phyloP scores from a whole-genome alignment of 805 yeast species.

The Lipomyces yamanashiensis region DNA sequence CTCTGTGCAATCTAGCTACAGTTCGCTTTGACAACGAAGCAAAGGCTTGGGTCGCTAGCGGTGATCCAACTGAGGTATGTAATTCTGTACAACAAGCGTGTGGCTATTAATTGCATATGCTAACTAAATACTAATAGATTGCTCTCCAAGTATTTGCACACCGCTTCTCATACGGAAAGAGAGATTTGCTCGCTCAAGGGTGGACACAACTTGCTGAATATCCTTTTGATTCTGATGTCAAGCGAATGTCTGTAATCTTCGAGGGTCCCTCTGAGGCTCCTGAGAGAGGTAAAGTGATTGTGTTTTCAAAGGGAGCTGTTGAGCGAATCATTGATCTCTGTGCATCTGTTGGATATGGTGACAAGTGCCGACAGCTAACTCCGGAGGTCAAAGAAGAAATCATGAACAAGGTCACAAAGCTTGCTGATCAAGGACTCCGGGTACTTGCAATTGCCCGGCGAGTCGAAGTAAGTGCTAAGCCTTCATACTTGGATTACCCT shows the following conservation, averaged over 20 bases:
- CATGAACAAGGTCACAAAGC: conserved; percentile 59
- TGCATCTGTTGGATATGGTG: conserved; percentile 42
- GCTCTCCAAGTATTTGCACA: conserved; percentile 80
- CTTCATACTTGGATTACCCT: conserved; percentile 39
- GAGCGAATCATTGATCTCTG: conserved; percentile 68
- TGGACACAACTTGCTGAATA: conserved; percentile 60
- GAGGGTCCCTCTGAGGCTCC: conserved; percentile 37
- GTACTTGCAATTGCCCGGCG: conserved; percentile 72
- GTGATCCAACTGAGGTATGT: conserved; percentile 76
- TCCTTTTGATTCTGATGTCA: conserved; percentile 76
- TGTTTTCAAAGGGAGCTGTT: conserved; percentile 75
- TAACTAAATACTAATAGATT: conserved; percentile 45
- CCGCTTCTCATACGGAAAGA: conserved; percentile 58
- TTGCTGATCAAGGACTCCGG: conserved; percentile 70
- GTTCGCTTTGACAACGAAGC: conserved; percentile 56
- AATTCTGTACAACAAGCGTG: neutral
- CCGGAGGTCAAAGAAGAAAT: conserved; percentile 50
- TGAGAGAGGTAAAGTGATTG: conserved; percentile 28
- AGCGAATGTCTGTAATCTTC: conserved; percentile 72
- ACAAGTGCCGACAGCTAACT: conserved; percentile 36
- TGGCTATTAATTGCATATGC: no score
- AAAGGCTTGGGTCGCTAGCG: conserved; percentile 74
- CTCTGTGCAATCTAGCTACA: conserved; percentile 67
- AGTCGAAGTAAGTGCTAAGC: conserved; percentile 37
- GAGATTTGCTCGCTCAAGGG: conserved; percentile 47